Conservation (phyloP, 2,329 filamentous ascomycete genomes). For the Claviceps cyperi region DNA sequence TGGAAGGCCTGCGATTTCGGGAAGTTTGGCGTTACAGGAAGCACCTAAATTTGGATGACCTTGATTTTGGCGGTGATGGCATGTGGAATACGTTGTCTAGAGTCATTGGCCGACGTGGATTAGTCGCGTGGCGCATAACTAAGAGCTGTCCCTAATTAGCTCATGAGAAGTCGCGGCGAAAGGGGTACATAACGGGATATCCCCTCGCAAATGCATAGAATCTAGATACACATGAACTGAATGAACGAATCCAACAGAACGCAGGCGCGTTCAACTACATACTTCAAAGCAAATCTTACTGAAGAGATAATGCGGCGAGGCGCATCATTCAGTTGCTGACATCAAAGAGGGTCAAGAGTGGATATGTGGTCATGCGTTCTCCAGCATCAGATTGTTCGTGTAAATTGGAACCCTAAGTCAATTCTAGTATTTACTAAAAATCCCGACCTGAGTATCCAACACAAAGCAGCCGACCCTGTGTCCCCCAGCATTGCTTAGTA, state of each 20-base stretch:
- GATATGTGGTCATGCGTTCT: neutral
- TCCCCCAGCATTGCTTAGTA: constrained; percentile 52
- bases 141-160: constrained; percentile 33
- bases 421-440: constrained; percentile 1
- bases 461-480: constrained; percentile 8
- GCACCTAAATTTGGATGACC: constrained; percentile 66
- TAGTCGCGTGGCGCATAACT: constrained; percentile 50
- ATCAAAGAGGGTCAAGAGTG: neutral
- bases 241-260: too few relatives aligned
- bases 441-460: neutral
- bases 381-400: neutral
- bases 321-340: neutral
- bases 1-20: constrained; percentile 47
- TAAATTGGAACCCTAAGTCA: constrained; percentile 5
- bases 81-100: constrained; percentile 55
- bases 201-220: neutral
- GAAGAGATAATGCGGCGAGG: neutral
- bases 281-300: neutral
- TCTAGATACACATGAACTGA: neutral
- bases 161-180: neutral
- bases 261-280: too few relatives aligned
- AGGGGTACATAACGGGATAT: neutral
- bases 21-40: constrained; percentile 54
- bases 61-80: constrained; percentile 66
- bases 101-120: constrained; percentile 49